A percentile compares a stretch with the other conserved stretches of the same genome.
phyloP scores from a whole-genome alignment of 2,329 filamentous ascomycete species.

The Pseudogymnoascus sp. region DNA sequence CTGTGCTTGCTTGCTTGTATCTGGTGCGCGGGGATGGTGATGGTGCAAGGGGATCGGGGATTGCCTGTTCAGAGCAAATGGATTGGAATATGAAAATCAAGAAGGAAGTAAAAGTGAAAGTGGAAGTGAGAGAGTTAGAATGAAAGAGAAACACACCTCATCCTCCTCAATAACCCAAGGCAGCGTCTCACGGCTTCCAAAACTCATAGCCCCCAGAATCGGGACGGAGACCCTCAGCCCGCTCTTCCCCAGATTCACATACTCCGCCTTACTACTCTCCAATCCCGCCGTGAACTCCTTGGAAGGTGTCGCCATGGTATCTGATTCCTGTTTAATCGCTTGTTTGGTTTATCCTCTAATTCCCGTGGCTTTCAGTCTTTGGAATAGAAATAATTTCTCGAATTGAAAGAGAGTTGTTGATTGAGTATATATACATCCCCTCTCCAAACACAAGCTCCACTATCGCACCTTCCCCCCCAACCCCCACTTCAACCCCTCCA shows the following conservation, averaged over 20 bases:
- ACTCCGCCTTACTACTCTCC: conserved; percentile 33
- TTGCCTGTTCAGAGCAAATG: conserved; percentile 19
- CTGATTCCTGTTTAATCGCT: not conserved
- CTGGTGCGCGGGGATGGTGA: not conserved
- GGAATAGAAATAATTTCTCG: no score
- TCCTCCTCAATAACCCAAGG: conserved; percentile 47
- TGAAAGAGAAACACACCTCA: conserved; percentile 20
- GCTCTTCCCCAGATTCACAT: conserved; percentile 44
- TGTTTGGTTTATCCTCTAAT: no score
- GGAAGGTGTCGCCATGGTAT: not conserved
- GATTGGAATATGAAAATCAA: no score
- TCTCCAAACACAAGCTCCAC: not conserved
- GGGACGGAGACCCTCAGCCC: conserved; percentile 52
- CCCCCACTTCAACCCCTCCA: not conserved
- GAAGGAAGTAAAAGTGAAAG: no score
- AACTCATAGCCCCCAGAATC: conserved; percentile 53
- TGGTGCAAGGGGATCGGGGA: conserved; percentile 36
- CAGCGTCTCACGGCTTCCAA: conserved; percentile 41
- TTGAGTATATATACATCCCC: not conserved
- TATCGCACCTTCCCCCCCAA: not conserved
- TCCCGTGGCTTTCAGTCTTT: no score
- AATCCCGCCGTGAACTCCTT: not conserved
- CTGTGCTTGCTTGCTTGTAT: conserved; percentile 10
- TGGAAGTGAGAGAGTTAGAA: no score
- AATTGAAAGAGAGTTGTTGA: no score